A percentile compares a stretch with the other conserved stretches of the same genome.
Evolutionary conservation across 768 basidiomycete species (phyloP).

Genomic region (Jaapia argillacea): DNA sequence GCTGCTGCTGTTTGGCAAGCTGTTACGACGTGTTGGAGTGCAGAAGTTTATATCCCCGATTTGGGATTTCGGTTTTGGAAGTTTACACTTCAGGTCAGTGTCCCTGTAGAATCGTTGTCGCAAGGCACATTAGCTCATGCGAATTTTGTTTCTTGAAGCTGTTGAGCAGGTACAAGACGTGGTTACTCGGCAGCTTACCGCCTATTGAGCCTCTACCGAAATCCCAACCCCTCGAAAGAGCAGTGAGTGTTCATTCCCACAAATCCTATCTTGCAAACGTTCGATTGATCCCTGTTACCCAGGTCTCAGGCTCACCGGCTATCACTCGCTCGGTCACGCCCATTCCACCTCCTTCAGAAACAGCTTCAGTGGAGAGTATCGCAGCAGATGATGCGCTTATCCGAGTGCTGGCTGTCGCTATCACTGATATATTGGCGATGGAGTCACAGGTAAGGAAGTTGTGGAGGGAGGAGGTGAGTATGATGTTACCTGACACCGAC

Average conservation of each 20-base stretch:
- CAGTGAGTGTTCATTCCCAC: slow-evolving; percentile 16
- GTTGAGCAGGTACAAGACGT: slow-evolving; percentile 66
- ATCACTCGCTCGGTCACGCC: slow-evolving; percentile 45
- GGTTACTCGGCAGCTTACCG: slow-evolving; percentile 56
- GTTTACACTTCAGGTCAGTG: slow-evolving; percentile 74
- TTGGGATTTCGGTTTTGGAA: slow-evolving; percentile 84
- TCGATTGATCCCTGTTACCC: too few relatives aligned
- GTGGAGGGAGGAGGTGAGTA: slow-evolving; percentile 60
- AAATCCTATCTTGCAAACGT: neutral
- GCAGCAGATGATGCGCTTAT: slow-evolving; percentile 57
- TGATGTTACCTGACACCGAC: slow-evolving; percentile 42
- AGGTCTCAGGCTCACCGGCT: neutral
- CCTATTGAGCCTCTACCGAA: slow-evolving; percentile 29
- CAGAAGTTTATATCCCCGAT: slow-evolving; percentile 77
- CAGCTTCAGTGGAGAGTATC: slow-evolving; percentile 39
- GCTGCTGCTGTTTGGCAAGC: slow-evolving; percentile 63
- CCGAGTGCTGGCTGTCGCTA: slow-evolving; percentile 53
- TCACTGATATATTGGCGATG: slow-evolving; percentile 59
- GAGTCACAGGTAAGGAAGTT: slow-evolving; percentile 40
- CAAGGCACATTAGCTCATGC: too few relatives aligned
- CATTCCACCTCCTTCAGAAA: slow-evolving; percentile 30
- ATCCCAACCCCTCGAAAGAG: slow-evolving; percentile 20
- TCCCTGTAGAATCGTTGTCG: neutral
- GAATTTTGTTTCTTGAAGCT: slow-evolving; percentile 48
- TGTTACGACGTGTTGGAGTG: slow-evolving; percentile 76